Conservation (phyloP, 139 green algal species). For the Chara braunii region DNA sequence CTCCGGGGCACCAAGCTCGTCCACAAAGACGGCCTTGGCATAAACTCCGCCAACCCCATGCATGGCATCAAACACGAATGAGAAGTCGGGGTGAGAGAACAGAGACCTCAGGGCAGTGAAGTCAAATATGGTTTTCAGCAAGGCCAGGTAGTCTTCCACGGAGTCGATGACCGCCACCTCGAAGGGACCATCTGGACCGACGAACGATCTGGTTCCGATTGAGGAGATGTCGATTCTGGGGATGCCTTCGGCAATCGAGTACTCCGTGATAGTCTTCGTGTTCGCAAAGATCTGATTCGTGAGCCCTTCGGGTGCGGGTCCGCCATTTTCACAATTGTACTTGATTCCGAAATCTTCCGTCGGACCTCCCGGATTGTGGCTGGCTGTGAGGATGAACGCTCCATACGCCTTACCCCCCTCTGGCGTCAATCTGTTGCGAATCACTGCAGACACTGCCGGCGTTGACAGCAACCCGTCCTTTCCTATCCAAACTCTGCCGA, state of each 20-base stretch:
- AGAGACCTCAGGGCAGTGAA: constrained; percentile 33
- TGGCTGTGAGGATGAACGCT: constrained; percentile 43
- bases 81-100: constrained; percentile 34
- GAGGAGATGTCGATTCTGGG: constrained; percentile 49
- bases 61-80: constrained; percentile 40
- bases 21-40: constrained; percentile 43
- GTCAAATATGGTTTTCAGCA: constrained; percentile 49
- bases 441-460: constrained; percentile 45
- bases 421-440: constrained; percentile 31
- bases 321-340: constrained; percentile 48
- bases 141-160: constrained; percentile 33
- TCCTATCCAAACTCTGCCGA: constrained; percentile 33
- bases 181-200: constrained; percentile 24
- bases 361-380: constrained; percentile 40
- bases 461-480: constrained; percentile 41
- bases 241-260: constrained; percentile 75
- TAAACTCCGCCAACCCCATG: constrained; percentile 45
- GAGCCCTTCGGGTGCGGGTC: constrained; percentile 37
- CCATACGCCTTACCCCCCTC: constrained; percentile 30
- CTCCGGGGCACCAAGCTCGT: constrained; percentile 30
- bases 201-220: constrained; percentile 9
- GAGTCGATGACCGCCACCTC: constrained; percentile 42
- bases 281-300: constrained; percentile 68
- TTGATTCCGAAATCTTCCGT: constrained; percentile 49
- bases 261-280: constrained; percentile 68